These are phyloP conservation scores for Lichtheimia ramosa DNA, from an alignment of 371 early-diverging fungal genomes.

Conservation along the genomic window DNA sequence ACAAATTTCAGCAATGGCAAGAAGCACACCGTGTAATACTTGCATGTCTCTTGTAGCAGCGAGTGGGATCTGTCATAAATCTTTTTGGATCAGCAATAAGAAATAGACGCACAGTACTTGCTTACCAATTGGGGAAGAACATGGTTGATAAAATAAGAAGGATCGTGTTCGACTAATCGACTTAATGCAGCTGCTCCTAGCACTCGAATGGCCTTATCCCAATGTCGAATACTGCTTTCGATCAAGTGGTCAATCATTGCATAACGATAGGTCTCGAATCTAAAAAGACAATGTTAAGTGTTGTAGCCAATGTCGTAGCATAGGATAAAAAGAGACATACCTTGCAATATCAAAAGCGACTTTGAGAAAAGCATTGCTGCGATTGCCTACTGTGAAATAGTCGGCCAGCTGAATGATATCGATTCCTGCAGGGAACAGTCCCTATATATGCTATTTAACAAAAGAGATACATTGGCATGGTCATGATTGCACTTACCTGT, in stretches of 20 bases:
- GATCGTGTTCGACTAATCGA: slow-evolving; percentile 58
- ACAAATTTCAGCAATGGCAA: slow-evolving; percentile 72
- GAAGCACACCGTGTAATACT: slow-evolving; percentile 76
- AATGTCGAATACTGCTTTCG: slow-evolving; percentile 67
- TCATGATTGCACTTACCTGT: slow-evolving; percentile 51
- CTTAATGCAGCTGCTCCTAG: slow-evolving; percentile 74
- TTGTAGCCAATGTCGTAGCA: not conserved
- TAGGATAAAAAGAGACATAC: slow-evolving; percentile 43
- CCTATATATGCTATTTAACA: slow-evolving; percentile 34
- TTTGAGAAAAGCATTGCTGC: slow-evolving; percentile 67
- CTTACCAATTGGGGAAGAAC: slow-evolving; percentile 49
- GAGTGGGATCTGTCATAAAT: slow-evolving; percentile 50
- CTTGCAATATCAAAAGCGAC: slow-evolving; percentile 70
- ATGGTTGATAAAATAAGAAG: slow-evolving; percentile 51
- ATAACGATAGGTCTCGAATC: slow-evolving; percentile 73
- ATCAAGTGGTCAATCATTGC: slow-evolving; percentile 75
- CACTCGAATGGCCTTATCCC: slow-evolving; percentile 84
- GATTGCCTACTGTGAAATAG: slow-evolving; percentile 89
- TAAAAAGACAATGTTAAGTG: slow-evolving; percentile 18
- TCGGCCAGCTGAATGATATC: slow-evolving; percentile 88
- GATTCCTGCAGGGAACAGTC: slow-evolving; percentile 93
- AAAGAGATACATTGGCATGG: not conserved
- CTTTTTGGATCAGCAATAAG: no score
- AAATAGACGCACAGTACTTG: not conserved
- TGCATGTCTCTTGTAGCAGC: slow-evolving; percentile 61